Evolutionary conservation across 345 rosid species (phyloP).

Genomic region (Aquilaria sinensis): DNA sequence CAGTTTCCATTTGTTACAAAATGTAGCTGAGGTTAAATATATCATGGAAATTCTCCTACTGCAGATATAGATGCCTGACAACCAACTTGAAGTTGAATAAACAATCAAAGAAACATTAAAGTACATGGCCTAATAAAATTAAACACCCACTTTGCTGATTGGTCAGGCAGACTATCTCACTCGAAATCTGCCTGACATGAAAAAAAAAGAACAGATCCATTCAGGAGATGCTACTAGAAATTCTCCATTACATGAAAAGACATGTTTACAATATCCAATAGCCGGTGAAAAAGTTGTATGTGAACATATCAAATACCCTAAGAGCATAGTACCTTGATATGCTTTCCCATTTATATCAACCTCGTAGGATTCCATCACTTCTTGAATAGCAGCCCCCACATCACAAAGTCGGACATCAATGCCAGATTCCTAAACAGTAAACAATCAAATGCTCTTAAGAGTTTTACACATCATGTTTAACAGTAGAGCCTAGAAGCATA

Average conservation of each 20-base stretch:
- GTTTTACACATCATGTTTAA: too few relatives aligned
- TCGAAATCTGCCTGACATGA: too few relatives aligned
- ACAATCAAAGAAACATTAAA: too few relatives aligned
- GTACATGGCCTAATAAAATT: too few relatives aligned
- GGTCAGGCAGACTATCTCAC: too few relatives aligned
- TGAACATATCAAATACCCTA: neutral
- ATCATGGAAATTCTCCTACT: too few relatives aligned
- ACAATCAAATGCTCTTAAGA: conserved; percentile 13
- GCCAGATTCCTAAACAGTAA: conserved; percentile 70
- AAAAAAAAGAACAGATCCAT: neutral
- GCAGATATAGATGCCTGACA: too few relatives aligned
- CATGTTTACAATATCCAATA: conserved; percentile 1
- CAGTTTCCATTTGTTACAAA: too few relatives aligned
- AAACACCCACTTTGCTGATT: too few relatives aligned
- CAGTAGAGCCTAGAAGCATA: too few relatives aligned
- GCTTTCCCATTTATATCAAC: conserved; percentile 96
- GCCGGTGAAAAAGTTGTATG: neutral
- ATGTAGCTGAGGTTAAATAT: too few relatives aligned
- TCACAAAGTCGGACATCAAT: conserved; percentile 95
- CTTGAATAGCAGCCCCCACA: conserved; percentile 98
- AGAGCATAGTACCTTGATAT: conserved; percentile 56
- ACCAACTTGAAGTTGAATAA: too few relatives aligned
- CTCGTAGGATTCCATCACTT: conserved; percentile 97
- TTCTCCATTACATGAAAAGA: neutral
- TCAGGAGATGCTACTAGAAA: neutral